phyloP scores from a whole-genome alignment of 345 rosid species.

The Rhodomyrtus tomentosa region DNA sequence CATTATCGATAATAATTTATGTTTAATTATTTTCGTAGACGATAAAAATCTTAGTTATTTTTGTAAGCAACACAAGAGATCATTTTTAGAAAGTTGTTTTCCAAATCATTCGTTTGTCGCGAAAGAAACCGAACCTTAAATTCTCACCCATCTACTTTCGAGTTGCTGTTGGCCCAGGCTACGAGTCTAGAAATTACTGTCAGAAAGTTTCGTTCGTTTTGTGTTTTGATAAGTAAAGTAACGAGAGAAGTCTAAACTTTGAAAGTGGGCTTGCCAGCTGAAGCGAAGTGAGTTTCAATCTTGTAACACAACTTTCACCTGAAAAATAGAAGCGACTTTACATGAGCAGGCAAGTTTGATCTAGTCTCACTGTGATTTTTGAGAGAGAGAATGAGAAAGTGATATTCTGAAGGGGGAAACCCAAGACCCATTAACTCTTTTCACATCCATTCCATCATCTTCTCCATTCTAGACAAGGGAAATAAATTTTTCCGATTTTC shows the following conservation, averaged over 20 bases:
- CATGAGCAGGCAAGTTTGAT: neutral
- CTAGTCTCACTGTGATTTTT: neutral
- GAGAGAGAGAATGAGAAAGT: neutral
- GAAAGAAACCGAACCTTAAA: neutral
- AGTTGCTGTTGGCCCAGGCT: neutral
- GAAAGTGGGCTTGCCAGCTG: neutral
- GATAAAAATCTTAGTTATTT: too few relatives aligned
- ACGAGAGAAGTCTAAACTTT: neutral
- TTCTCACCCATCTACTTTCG: accelerated
- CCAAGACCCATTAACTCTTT: neutral
- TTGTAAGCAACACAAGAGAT: too few relatives aligned
- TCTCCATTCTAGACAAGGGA: neutral
- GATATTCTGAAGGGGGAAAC: neutral
- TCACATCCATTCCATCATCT: neutral
- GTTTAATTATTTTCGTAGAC: too few relatives aligned
- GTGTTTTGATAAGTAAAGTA: neutral
- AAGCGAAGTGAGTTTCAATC: accelerated
- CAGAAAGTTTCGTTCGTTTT: neutral
- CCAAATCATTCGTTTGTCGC: too few relatives aligned
- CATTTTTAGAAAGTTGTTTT: too few relatives aligned
- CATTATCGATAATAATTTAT: too few relatives aligned
- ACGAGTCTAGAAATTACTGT: neutral
- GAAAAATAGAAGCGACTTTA: neutral
- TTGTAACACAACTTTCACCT: neutral
- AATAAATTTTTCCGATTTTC: neutral